Evolutionary conservation across 352 stramenopile genomes (phyloP), one percentile per base, ranked within the genome.

Genomic region (Phytophthora cactorum): DNA sequence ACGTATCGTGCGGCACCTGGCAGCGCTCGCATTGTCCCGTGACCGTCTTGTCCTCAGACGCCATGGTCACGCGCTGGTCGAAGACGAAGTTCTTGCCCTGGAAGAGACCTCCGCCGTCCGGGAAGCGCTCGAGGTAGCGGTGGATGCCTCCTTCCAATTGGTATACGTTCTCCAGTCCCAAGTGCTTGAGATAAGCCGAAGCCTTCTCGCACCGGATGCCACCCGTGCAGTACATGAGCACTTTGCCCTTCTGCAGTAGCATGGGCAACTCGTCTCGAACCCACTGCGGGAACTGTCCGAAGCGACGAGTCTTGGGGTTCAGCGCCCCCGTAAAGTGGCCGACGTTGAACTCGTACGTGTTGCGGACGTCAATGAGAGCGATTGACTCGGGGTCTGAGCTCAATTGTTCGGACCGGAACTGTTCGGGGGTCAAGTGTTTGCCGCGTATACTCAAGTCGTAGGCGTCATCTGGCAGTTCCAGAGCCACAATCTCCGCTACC

Each of bases 191-290:
- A 66, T 88, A 91, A 36, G 85, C 85, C 41, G 86, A 92, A 11
- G 88, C 88, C 63, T 96, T 96, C 63, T 96, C 88, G 29, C 88
- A 95, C 12, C 88, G 88, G 50, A 95, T 89, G 60, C 88, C 88
- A 32, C 88, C 88, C 0, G 88, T 95, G 75, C 88, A 95, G 68
- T 93, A 95, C 88, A 96, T 93, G 74, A 96, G 74, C 60, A 96
- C 86, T 58, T 87, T 88, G 50, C 86, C 70, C 52, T 93, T 91
- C 53, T 80, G 59, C 60, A 89, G 71, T 22, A 96, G 62, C 39
- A 61, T 65, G 2, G 83, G 77, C 4, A 96, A 68, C 55, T 90
- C 62, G 5, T 77, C 58, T 27, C 75, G 76, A 46, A 84, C 84
- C 81, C 79, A 92, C 12, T 88, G 70, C 1, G 88, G 88, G 56